A percentile compares a stretch with the other conserved stretches of the same genome.
These are phyloP conservation scores for Endothia cerciana DNA, from an alignment of 2,329 filamentous ascomycete species.

Conservation along the genomic window DNA sequence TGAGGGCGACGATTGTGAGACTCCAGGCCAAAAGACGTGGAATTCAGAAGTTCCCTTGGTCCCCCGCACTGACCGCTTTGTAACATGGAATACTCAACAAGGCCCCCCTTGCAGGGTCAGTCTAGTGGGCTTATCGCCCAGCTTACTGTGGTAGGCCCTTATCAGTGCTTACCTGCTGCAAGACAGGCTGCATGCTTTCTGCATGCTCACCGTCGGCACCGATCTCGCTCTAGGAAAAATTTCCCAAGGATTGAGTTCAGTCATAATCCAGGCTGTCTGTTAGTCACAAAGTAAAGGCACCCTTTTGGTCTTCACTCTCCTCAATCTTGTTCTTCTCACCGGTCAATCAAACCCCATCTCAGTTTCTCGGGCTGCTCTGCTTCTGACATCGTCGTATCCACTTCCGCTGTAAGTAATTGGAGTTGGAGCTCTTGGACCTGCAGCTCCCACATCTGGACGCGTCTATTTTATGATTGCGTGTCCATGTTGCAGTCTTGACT, in stretches of 20 bases:
- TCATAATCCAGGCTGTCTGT: constrained; percentile 18
- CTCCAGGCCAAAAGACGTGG: not conserved
- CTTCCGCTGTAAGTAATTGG: constrained; percentile 24
- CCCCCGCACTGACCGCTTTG: constrained; percentile 14
- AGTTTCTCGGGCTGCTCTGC: constrained; percentile 3
- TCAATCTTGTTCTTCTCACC: not conserved
- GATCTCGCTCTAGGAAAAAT: constrained; percentile 29
- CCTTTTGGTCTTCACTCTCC: not conserved
- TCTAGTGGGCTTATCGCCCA: constrained; percentile 22
- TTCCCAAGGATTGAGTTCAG: constrained; percentile 6
- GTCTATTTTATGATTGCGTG: not conserved
- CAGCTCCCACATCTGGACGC: not conserved
- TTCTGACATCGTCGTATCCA: constrained; percentile 13
- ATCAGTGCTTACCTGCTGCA: constrained; percentile 5
- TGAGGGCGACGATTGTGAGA: not conserved
- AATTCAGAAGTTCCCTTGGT: not conserved
- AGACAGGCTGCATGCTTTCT: constrained; percentile 4
- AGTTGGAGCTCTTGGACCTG: not conserved
- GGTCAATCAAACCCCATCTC: constrained; percentile 7
- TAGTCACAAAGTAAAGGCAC: not conserved
- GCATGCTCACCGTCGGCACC: constrained; percentile 21
- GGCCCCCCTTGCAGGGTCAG: constrained; percentile 1
- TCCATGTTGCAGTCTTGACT: not conserved
- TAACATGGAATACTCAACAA: not conserved
- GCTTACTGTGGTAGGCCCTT: constrained; percentile 13